Evolutionary conservation across 345 rosid species (phyloP).

Genomic region (Atalantia buxifolia): DNA sequence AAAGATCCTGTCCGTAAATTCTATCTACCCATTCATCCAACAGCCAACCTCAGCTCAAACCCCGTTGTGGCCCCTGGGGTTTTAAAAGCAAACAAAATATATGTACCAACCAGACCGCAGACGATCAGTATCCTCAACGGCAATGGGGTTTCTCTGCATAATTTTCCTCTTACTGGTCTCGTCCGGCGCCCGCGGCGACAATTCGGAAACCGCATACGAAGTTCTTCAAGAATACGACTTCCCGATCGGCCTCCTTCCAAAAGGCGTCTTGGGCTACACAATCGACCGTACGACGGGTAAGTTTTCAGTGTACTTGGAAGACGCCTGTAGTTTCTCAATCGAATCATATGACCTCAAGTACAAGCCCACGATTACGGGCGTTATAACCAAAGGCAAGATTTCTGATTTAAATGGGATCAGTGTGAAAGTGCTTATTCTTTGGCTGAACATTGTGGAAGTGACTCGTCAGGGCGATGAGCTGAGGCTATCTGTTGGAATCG

Average conservation of each 20-base stretch:
- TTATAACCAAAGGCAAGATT: constrained; percentile 33
- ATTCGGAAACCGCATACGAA: constrained; percentile 21
- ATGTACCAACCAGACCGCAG: background rate
- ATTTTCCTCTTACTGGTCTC: constrained; percentile 19
- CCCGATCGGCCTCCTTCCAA: constrained; percentile 42
- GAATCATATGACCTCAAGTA: constrained; percentile 48
- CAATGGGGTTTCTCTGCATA: constrained; percentile 17
- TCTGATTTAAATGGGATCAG: constrained; percentile 34
- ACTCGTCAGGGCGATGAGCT: constrained; percentile 35
- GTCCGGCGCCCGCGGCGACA: background rate
- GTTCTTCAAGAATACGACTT: constrained; percentile 32
- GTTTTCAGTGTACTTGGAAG: constrained; percentile 30
- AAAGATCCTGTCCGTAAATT: too few relatives aligned
- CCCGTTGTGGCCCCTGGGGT: too few relatives aligned
- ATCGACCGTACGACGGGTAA: constrained; percentile 38
- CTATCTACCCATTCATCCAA: too few relatives aligned
- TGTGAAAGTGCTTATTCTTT: constrained; percentile 39
- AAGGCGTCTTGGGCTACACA: constrained; percentile 32
- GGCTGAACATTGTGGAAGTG: constrained; percentile 46
- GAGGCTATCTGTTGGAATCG: constrained; percentile 46
- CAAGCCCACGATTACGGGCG: constrained; percentile 34
- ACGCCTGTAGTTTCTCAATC: constrained; percentile 32
- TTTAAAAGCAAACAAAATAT: background rate
- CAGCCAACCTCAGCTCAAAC: too few relatives aligned
- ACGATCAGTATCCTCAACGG: background rate